Evolutionary conservation across 176 grass and related monocot species (phyloP).

Genomic region (Oryza rufipogon): DNA sequence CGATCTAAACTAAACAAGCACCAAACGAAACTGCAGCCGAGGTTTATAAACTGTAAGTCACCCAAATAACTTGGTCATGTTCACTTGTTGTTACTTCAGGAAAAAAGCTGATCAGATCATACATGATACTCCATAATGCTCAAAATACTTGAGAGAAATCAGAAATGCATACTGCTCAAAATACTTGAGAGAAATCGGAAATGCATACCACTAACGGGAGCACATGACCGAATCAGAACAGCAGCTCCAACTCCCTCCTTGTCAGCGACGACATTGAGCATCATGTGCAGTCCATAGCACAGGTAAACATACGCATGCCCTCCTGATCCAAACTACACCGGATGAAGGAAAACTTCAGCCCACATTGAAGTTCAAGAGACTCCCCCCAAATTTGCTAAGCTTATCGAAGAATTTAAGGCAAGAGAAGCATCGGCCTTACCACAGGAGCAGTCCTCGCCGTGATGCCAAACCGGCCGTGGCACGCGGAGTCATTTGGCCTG

Average conservation of each 20-base stretch:
- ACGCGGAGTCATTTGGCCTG: conserved; percentile 87
- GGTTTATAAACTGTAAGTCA: background rate
- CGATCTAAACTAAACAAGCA: background rate
- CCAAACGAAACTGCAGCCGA: background rate
- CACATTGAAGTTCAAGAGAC: background rate
- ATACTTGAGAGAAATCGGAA: background rate
- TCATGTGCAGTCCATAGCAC: conserved; percentile 94
- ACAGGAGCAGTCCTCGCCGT: conserved; percentile 79
- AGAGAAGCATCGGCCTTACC: conserved; percentile 36
- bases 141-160: background rate
- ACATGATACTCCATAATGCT: background rate
- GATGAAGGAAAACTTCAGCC: background rate
- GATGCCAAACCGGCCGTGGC: conserved; percentile 76
- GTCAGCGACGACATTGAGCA: conserved; percentile 95
- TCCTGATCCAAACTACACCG: conserved; percentile 77
- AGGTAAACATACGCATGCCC: conserved; percentile 93
- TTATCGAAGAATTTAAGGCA: background rate
- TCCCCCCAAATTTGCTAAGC: background rate
- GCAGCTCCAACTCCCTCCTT: conserved; percentile 76
- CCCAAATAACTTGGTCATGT: background rate
- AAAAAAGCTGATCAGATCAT: background rate
- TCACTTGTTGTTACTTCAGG: background rate
- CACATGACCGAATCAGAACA: conserved; percentile 86
- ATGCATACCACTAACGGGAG: conserved; percentile 68
- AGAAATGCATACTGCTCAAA: conserved; percentile 38